These are phyloP conservation scores for Clausena lansium DNA, from an alignment of 345 rosid species.

Conservation along the genomic window DNA sequence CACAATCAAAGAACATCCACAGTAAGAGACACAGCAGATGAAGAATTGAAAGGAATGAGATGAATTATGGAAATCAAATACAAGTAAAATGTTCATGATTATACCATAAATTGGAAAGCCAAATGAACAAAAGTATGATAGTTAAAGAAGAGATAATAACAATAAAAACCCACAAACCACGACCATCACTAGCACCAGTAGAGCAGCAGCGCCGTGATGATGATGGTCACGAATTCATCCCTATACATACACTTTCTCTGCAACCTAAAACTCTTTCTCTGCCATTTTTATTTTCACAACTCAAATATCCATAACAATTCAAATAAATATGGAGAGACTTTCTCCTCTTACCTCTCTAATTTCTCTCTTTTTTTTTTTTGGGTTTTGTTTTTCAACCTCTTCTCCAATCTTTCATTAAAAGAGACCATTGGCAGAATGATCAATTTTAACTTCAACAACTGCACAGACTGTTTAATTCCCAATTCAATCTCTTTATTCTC, in stretches of 20 bases:
- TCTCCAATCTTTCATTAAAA: neutral
- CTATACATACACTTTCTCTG: slow-evolving; percentile 66
- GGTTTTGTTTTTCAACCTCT: slow-evolving; percentile 5
- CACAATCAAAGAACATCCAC: neutral
- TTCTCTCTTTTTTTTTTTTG: neutral
- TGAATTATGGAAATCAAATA: slow-evolving; percentile 39
- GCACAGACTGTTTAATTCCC: slow-evolving; percentile 14
- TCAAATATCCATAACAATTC: slow-evolving; percentile 55
- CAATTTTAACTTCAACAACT: slow-evolving; percentile 3
- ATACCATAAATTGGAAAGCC: slow-evolving; percentile 33
- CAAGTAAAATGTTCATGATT: slow-evolving; percentile 46
- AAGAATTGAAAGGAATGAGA: slow-evolving; percentile 16
- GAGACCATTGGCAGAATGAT: slow-evolving; percentile 1
- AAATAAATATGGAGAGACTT: slow-evolving; percentile 46
- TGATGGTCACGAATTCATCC: slow-evolving; percentile 41
- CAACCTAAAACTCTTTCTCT: slow-evolving; percentile 42
- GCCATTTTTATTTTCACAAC: slow-evolving; percentile 41
- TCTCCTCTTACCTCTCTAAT: slow-evolving; percentile 47
- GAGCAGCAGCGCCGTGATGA: slow-evolving; percentile 23
- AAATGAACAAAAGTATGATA: slow-evolving; percentile 45
- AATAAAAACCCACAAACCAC: slow-evolving; percentile 40
- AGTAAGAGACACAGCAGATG: neutral
- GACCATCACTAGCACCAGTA: slow-evolving; percentile 20
- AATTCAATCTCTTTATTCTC: slow-evolving; percentile 14
- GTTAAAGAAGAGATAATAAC: slow-evolving; percentile 36